Evolutionary conservation across 108 stramenopile species (phyloP).

Genomic region (Nitzschia sp.): DNA sequence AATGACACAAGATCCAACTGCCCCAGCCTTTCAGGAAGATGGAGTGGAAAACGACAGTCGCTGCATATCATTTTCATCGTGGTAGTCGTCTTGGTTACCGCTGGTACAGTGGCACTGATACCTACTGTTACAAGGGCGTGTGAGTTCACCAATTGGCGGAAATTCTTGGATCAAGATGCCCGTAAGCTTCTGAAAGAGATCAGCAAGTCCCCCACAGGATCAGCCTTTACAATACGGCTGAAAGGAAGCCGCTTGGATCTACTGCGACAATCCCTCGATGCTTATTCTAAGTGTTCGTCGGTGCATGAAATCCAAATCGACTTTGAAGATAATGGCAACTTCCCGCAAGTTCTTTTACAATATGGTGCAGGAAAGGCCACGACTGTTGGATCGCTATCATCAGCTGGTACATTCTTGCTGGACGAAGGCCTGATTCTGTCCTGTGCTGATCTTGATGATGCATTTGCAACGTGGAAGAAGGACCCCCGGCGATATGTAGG

Average conservation of each 20-base stretch:
- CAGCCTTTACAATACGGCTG: slow-evolving; percentile 17
- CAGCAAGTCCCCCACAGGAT: slow-evolving; percentile 12
- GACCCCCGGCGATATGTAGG: slow-evolving; percentile 25
- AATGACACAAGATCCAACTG: neutral
- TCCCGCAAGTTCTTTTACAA: slow-evolving; percentile 5
- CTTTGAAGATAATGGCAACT: neutral
- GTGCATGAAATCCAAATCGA: slow-evolving; percentile 29
- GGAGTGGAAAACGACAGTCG: neutral
- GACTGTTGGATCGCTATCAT: neutral
- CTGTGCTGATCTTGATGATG: slow-evolving; percentile 19
- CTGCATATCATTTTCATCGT: neutral
- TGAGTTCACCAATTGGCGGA: neutral
- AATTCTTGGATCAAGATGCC: slow-evolving; percentile 10
- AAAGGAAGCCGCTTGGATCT: slow-evolving; percentile 13
- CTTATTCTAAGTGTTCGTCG: slow-evolving; percentile 16
- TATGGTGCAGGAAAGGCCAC: slow-evolving; percentile 14
- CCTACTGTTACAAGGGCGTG: neutral
- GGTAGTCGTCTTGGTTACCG: neutral
- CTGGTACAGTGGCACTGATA: neutral
- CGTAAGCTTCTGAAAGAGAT: neutral
- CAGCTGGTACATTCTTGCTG: slow-evolving; percentile 16
- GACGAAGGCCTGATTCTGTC: slow-evolving; percentile 13
- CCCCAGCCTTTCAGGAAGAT: neutral
- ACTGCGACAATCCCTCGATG: slow-evolving; percentile 24
- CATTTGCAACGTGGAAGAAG: slow-evolving; percentile 21